Base-by-base conservation (phyloP, 2,329 filamentous ascomycete species). In the Aspergillus sp. region DNA sequence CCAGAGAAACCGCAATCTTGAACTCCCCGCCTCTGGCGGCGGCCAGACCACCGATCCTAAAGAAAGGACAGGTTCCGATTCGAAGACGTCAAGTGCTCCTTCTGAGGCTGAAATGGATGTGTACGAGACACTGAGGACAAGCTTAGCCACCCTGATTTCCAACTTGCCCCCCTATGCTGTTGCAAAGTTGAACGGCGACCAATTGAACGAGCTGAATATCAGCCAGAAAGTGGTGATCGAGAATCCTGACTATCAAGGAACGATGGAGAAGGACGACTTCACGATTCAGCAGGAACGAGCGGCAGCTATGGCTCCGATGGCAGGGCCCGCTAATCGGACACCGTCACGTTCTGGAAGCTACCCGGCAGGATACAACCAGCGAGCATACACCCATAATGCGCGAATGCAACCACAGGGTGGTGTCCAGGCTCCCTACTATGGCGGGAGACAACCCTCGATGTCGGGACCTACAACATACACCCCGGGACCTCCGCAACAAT, bases 161-260 rank as follows among this genome's bases (percentile, higher is more conserved):
- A 84, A 82, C 36, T 74, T 96, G 10, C 91, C 91, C 1, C 91
- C 91, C 1, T 94, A 90, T 65, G 89, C 88, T 1, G 88, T 96
- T 20, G 86, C 91, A 5, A 93, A 94, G 64, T 76, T 96, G 55
- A 87, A 95, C 62, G 90, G 90, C 9, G 88, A 95, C 66, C 88
- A 91, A 68, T 74, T 95, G n/a, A 87, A 86, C 26, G 88, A 91
- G 52, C 76, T 96, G 45, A 86, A 89, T 56, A 87, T 95, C 65
- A 93, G 87, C 73, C 89, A 85, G 43, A 90, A 85, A 66, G 81
- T 96, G 17, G 75, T 90, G 53, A 77, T 95, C 44, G 83, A 88
- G 54, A 84, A 81, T 6, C 84, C 87, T 47, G 84, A 90, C 63
- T 89, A 89, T 68, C 82, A 82, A 57, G 91, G 91, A 4, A 83